Base-by-base conservation (phyloP, 139 green algal genomes). In the Spirogloea muscicola region DNA sequence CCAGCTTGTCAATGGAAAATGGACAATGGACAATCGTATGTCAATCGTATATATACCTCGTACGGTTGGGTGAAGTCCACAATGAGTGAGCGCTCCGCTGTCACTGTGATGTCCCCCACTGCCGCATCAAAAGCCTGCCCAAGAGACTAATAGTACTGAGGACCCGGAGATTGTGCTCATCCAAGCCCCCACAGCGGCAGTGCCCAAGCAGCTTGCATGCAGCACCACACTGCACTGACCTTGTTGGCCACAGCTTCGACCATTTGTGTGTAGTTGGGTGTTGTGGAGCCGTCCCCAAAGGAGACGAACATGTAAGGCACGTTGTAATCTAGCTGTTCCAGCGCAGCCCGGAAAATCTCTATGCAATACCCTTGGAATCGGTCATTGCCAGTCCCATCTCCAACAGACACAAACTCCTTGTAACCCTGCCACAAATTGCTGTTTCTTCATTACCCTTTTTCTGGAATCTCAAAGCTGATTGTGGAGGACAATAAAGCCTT, bases 101-200 rank as follows among this genome's bases (percentile, higher is more conserved):
- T 64, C n/a, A 64, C 31, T 7, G 57, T 64, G 57, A 64, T 64
- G 31, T 64, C 57, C 7, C 57, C 57, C 57, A 64, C 57, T 6
- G 57, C 57, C 18, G 49, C 49, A 59, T 59, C 49, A 29, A 37
- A 59, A 9, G 49, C 33, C 49, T 59, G 49, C 49, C n/a, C n/a
- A n/a, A n/a, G n/a, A n/a, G n/a, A n/a, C n/a, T n/a, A n/a, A n/a
- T n/a, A n/a, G n/a, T n/a, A n/a, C n/a, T n/a, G n/a, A n/a, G n/a
- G n/a, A n/a, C n/a, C n/a, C n/a, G n/a, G n/a, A n/a, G n/a, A n/a
- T n/a, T n/a, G n/a, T n/a, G n/a, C n/a, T n/a, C n/a, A n/a, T n/a
- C n/a, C n/a, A n/a, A n/a, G n/a, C n/a, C n/a, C n/a, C n/a, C n/a
- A n/a, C n/a, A n/a, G n/a, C n/a, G n/a, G n/a, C n/a, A n/a, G n/a